phyloP scores from a whole-genome alignment of 371 early-diverging fungal genomes.

The Mucor ambiguus region DNA sequence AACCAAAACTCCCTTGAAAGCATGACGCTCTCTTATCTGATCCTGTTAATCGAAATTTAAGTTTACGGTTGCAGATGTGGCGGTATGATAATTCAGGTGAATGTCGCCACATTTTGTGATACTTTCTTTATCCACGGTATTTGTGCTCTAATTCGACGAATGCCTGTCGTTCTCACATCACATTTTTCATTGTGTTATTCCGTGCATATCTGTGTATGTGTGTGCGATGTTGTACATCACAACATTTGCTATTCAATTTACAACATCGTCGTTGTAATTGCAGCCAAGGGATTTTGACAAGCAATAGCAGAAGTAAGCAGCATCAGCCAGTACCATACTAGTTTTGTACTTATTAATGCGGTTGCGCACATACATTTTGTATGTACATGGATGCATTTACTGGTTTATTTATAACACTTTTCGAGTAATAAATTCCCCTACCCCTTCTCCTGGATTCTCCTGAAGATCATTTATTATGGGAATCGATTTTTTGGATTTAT shows the following conservation, averaged over 20 bases:
- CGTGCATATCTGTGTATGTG: neutral
- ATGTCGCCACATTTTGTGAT: neutral
- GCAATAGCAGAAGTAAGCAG: neutral
- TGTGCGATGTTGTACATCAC: neutral
- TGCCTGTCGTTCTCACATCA: neutral
- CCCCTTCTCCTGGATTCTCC: neutral
- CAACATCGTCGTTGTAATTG: neutral
- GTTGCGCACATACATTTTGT: neutral
- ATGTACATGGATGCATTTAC: neutral
- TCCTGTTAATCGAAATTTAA: neutral
- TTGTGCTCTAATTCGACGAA: neutral
- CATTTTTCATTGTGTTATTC: neutral
- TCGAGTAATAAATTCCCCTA: neutral
- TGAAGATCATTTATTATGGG: neutral
- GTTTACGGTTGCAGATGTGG: neutral
- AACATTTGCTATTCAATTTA: neutral
- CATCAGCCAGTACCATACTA: neutral
- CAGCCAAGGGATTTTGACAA: neutral
- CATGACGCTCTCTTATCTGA: neutral
- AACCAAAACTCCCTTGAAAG: too few relatives aligned
- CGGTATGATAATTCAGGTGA: neutral
- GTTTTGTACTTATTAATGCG: neutral
- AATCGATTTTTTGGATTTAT: neutral
- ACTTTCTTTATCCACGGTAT: neutral
- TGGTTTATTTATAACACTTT: neutral